Conservation (phyloP, 139 green algal genomes). For the Desmodesmus armatus region DNA sequence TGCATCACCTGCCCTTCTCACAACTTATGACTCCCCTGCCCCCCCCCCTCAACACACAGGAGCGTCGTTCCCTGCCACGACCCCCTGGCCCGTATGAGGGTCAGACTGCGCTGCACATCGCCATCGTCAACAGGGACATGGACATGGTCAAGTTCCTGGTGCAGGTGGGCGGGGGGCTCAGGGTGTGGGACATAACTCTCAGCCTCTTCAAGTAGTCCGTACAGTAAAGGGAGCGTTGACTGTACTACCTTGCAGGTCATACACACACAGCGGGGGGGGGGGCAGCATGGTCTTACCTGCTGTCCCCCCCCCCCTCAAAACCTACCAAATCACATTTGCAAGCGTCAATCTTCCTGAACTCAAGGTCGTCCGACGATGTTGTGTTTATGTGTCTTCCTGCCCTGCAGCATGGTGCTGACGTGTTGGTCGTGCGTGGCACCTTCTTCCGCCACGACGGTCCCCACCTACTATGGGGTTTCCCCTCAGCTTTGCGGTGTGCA, state of each 20-base stretch:
- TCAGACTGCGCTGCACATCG: constrained; percentile 74
- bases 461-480: constrained; percentile 72
- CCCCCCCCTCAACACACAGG: too few relatives aligned
- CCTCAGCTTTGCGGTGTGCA: constrained; percentile 67
- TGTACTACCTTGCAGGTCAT: neutral
- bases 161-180: neutral
- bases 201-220: neutral
- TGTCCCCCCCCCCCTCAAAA: neutral
- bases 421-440: constrained; percentile 57
- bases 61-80: constrained; percentile 56
- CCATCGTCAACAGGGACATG: constrained; percentile 67
- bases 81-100: constrained; percentile 68
- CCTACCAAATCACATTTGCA: neutral
- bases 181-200: neutral
- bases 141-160: constrained; percentile 75
- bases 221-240: neutral
- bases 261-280: neutral
- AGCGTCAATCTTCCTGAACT: neutral
- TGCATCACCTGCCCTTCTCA: too few relatives aligned
- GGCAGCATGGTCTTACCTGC: neutral
- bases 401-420: constrained; percentile 65
- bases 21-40: too few relatives aligned
- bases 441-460: constrained; percentile 63
- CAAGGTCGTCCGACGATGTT: neutral
- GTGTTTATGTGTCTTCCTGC: constrained; percentile 25